Evolutionary conservation across 495 filamentous ascomycete genomes (phyloP).

Genomic region (Xylaria palmicola): DNA sequence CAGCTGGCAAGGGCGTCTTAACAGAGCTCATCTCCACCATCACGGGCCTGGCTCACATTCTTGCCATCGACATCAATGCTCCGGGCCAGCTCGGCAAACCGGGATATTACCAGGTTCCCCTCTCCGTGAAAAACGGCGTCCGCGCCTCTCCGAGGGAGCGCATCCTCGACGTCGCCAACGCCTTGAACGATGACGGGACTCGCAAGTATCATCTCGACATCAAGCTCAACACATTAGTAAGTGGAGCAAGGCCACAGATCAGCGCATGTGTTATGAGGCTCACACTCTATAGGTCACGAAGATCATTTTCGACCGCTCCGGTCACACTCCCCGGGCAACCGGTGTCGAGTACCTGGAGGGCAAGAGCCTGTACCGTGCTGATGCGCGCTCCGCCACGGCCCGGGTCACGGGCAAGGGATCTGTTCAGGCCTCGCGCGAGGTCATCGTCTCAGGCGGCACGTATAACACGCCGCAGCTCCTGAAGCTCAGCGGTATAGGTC

Average conservation of each 20-base stretch:
- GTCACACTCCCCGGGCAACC: constrained; percentile 48
- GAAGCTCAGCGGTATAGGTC: constrained; percentile 64
- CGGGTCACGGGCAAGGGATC: constrained; percentile 40
- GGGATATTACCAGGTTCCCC: constrained; percentile 48
- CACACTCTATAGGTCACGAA: constrained; percentile 49
- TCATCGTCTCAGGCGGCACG: constrained; percentile 61
- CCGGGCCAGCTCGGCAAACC: constrained; percentile 37
- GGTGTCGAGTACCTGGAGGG: constrained; percentile 66
- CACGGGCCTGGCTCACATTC: constrained; percentile 36
- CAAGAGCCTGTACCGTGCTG: constrained; percentile 58
- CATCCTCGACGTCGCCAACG: constrained; percentile 51
- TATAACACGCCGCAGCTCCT: constrained; percentile 64
- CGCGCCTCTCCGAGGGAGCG: constrained; percentile 56
- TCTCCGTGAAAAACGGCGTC: constrained; percentile 35
- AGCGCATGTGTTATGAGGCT: constrained; percentile 43
- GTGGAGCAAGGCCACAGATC: constrained; percentile 15
- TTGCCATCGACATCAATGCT: constrained; percentile 44
- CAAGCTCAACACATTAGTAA: constrained; percentile 49
- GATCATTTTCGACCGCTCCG: constrained; percentile 50
- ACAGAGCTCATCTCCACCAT: constrained; percentile 29
- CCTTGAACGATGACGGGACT: constrained; percentile 48
- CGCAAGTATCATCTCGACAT: constrained; percentile 60
- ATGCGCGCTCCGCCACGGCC: constrained; percentile 35
- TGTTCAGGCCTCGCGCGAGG: constrained; percentile 54
- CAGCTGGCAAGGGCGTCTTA: constrained; percentile 35